These are phyloP conservation scores for Arctium lappa DNA, from an alignment of 129 eudicot species.

Conservation along the genomic window DNA sequence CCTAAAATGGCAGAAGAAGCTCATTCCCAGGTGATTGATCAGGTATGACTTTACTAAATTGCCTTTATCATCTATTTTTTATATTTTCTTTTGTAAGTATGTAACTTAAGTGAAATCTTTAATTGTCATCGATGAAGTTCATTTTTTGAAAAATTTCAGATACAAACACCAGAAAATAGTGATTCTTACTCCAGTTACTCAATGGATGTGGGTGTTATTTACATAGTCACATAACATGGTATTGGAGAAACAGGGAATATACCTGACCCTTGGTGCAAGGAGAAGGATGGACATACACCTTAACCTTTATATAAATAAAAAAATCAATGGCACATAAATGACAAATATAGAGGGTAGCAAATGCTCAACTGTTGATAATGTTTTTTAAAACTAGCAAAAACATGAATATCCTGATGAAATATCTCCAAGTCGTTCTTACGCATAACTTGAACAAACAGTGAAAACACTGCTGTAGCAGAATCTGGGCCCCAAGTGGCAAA, in stretches of 20 bases:
- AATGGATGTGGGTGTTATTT: neutral
- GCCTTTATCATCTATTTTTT: neutral
- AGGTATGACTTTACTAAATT: slow-evolving; percentile 45
- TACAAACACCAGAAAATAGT: neutral
- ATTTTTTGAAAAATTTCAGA: neutral
- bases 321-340: neutral
- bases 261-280: neutral
- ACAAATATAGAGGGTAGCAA: neutral
- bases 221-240: neutral
- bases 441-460: neutral
- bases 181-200: neutral
- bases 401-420: neutral
- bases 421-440: neutral
- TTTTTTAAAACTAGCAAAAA: neutral
- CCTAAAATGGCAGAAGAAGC: slow-evolving; percentile 99
- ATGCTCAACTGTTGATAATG: neutral
- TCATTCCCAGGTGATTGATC: slow-evolving; percentile 79
- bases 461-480: neutral
- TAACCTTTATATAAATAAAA: neutral
- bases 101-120: neutral
- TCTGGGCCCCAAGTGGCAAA: neutral
- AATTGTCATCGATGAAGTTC: neutral
- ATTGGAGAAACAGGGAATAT: neutral
- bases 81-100: slow-evolving; percentile 1
- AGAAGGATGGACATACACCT: neutral